Evolutionary conservation across 148 eudicot species (phyloP), one percentile per base, ranked within the genome.

Genomic region (Silene conica): DNA sequence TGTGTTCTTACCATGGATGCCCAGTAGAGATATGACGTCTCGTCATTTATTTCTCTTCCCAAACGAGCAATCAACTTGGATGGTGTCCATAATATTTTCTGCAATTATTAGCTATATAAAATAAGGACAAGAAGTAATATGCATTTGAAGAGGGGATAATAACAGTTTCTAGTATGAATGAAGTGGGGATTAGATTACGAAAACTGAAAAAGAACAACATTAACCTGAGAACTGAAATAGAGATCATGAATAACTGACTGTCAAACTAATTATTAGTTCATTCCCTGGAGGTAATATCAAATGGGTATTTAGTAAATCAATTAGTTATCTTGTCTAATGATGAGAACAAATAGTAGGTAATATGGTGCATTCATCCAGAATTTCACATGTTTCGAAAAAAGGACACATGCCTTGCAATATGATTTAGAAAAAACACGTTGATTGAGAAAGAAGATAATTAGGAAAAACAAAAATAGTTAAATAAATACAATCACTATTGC

Each of bases 11-110:
- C 98, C 98, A 88, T 90, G 80, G 86, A 87, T 21, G 98, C 98
- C 98, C 96, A 92, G 75, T 88, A 90, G 58, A 95, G 84, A 75
- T 95, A 95, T n/a, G 98, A 95, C 59, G 83, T 85, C 80, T 95
- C 93, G 65, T 95, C 73, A 48, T 90, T 87, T 70, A 95, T 95
- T 83, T 95, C 98, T 84, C 88, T 95, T 75, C 98, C 98, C 81
- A 95, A 73, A 70, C 97, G 94, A 82, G 93, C 94, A 77, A 91
- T 91, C 71, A 94, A 78, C 84, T 85, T 91, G 22, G 98, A 94
- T 61, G 97, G 97, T 56, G 98, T 88, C 98, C 98, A 94, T 74
- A 79, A 75, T 19, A 87, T 76, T 52, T 87, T 88, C 98, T 93
- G 84, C 75, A 65, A 66, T 55, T 55, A 74, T 23, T 3, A 74